phyloP scores from a whole-genome alignment of 78 protist genomes.

The Dictyostelium intermedium region DNA sequence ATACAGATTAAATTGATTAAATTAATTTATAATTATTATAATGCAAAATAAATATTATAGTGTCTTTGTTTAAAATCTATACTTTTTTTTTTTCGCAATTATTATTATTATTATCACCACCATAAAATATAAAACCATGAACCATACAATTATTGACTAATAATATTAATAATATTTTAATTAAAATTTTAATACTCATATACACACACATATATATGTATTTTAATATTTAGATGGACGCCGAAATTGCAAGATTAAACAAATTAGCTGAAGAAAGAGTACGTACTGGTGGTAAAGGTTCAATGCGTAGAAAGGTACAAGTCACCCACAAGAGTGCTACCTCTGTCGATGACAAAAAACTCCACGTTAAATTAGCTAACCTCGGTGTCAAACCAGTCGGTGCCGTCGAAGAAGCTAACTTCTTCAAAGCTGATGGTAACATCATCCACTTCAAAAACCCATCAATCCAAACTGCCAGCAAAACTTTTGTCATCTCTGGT shows the following conservation, averaged over 20 bases:
- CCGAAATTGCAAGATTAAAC: slow-evolving; percentile 61
- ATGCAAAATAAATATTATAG: too few relatives aligned
- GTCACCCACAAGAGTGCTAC: slow-evolving; percentile 39
- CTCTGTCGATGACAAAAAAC: slow-evolving; percentile 51
- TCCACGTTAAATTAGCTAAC: slow-evolving; percentile 25
- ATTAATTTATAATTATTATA: too few relatives aligned
- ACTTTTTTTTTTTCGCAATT: too few relatives aligned
- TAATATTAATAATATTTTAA: too few relatives aligned
- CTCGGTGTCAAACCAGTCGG: slow-evolving; percentile 68
- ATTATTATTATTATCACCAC: too few relatives aligned
- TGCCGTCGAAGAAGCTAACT: slow-evolving; percentile 81
- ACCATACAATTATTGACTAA: too few relatives aligned
- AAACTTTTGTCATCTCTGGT: slow-evolving; percentile 86
- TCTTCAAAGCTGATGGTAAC: slow-evolving; percentile 85
- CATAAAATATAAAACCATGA: too few relatives aligned
- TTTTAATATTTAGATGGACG: slow-evolving; percentile 32
- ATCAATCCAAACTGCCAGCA: slow-evolving; percentile 72
- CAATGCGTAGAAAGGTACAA: slow-evolving; percentile 89
- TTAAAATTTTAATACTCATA: too few relatives aligned
- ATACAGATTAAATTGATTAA: too few relatives aligned
- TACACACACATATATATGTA: too few relatives aligned
- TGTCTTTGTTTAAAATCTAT: too few relatives aligned
- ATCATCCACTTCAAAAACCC: slow-evolving; percentile 87
- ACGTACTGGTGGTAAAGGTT: slow-evolving; percentile 94
- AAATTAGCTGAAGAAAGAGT: slow-evolving; percentile 56